These are phyloP conservation scores for Collariella sp. DNA, from an alignment of 495 filamentous ascomycete genomes.

Conservation along the genomic window DNA sequence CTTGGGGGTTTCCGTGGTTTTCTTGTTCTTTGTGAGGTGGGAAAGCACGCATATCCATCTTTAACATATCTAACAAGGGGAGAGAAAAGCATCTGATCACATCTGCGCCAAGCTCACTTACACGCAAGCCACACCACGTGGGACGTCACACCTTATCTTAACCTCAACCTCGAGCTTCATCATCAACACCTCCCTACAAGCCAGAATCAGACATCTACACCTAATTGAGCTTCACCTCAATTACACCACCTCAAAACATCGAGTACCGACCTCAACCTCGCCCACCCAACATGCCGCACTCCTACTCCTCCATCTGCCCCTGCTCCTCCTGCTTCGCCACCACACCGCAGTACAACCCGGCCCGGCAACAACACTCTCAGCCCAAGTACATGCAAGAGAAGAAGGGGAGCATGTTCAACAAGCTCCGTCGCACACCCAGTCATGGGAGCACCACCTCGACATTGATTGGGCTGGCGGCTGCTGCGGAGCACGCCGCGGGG, in stretches of 20 bases:
- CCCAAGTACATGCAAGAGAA: neutral
- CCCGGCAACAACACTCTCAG: neutral
- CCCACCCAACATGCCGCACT: neutral
- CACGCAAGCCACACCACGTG: no score
- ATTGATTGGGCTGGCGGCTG: neutral
- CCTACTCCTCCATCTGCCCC: conserved; percentile 14
- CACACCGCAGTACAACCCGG: neutral
- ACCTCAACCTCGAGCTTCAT: no score
- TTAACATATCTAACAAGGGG: no score
- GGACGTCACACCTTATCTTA: no score
- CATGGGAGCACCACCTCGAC: neutral
- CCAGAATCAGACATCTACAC: no score
- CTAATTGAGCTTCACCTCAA: neutral
- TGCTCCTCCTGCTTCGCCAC: conserved; percentile 19
- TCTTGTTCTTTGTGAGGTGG: no score
- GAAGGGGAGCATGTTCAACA: neutral
- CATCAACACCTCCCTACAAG: no score
- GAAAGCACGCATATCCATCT: no score
- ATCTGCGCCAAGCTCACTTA: no score
- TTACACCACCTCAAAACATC: neutral
- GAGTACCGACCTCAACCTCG: no score
- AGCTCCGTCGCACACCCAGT: neutral
- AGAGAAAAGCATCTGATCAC: no score
- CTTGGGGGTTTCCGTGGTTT: no score
- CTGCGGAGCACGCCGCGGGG: neutral